Conservation (phyloP, 1,284 basidiomycete genomes). For the Leccinum huronense region DNA sequence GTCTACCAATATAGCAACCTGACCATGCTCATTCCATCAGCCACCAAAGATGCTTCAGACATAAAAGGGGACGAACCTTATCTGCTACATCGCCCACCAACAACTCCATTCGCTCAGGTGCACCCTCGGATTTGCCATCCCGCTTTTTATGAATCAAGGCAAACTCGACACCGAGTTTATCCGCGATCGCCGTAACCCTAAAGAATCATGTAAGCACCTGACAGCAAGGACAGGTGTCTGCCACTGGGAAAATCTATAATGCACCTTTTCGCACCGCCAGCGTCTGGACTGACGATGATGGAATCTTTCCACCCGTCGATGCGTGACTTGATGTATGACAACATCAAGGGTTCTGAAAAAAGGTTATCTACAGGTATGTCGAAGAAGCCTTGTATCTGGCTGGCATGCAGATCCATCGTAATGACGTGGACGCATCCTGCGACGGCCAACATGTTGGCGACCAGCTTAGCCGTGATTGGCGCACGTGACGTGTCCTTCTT, state of each 20-base stretch:
- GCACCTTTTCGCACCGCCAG: slow-evolving; percentile 95
- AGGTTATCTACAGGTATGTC: slow-evolving; percentile 99
- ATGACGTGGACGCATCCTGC: slow-evolving; percentile 99
- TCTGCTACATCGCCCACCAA: slow-evolving; percentile 95
- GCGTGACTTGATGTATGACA: slow-evolving; percentile 85
- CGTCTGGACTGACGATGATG: slow-evolving; percentile 96
- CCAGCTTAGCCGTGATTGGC: slow-evolving; percentile 97
- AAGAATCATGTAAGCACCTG: slow-evolving; percentile 10
- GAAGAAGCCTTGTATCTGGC: slow-evolving; percentile 99
- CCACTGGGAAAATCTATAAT: slow-evolving; percentile 30
- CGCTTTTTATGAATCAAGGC: slow-evolving; percentile 95
- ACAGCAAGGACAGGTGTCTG: not conserved
- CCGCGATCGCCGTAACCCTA: slow-evolving; percentile 92
- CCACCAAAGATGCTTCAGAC: slow-evolving; percentile 1
- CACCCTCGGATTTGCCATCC: slow-evolving; percentile 54
- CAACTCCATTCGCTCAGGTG: slow-evolving; percentile 85
- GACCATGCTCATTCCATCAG: slow-evolving; percentile 11
- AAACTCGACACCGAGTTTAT: slow-evolving; percentile 95
- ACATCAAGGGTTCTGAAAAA: slow-evolving; percentile 86
- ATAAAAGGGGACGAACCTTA: slow-evolving; percentile 55
- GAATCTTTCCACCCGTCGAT: slow-evolving; percentile 86
- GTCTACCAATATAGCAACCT: slow-evolving; percentile 93
- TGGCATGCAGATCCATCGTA: slow-evolving; percentile 98
- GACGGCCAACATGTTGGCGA: slow-evolving; percentile 95
- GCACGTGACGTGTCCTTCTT: slow-evolving; percentile 98